These are phyloP conservation scores for Byssothecium circinans DNA, from an alignment of 2,329 filamentous ascomycete genomes.

Conservation along the genomic window DNA sequence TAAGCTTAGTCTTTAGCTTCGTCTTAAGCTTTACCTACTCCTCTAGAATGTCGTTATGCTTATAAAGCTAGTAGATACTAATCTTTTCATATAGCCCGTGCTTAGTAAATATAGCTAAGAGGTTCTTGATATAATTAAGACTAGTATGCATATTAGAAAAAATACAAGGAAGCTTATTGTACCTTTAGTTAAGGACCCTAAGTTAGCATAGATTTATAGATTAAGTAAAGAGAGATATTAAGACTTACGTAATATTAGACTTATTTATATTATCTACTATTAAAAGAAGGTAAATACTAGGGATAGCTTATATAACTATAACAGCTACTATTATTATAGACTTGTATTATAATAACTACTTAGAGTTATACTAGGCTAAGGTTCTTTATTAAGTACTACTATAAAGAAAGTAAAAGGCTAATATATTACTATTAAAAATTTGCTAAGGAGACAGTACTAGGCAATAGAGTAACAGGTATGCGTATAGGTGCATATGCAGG, in stretches of 20 bases:
- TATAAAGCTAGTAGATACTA: conserved; percentile 8
- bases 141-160: conserved; percentile 10
- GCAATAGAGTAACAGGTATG: conserved; percentile 1
- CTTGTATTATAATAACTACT: conserved; percentile 1
- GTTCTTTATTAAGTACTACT: neutral
- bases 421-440: conserved; percentile 6
- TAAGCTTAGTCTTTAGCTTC: conserved; percentile 10
- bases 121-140: conserved; percentile 11
- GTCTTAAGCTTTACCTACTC: conserved; percentile 12
- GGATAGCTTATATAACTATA: conserved; percentile 8
- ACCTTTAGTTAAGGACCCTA: conserved; percentile 8
- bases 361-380: neutral
- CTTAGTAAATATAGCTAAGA: conserved; percentile 9
- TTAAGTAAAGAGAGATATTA: conserved; percentile 3
- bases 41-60: conserved; percentile 9
- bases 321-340: conserved; percentile 7
- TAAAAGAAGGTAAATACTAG: conserved; percentile 9
- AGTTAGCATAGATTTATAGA: conserved; percentile 8
- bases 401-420: neutral
- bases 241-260: conserved; percentile 9
- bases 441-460: conserved; percentile 1
- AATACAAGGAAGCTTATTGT: conserved; percentile 11
- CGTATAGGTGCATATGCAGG: conserved; percentile 1
- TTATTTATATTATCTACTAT: conserved; percentile 9
- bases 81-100: neutral